Evolutionary conservation across 2,329 filamentous ascomycete genomes (phyloP).

Genomic region (Verticillium nonalfalfae): DNA sequence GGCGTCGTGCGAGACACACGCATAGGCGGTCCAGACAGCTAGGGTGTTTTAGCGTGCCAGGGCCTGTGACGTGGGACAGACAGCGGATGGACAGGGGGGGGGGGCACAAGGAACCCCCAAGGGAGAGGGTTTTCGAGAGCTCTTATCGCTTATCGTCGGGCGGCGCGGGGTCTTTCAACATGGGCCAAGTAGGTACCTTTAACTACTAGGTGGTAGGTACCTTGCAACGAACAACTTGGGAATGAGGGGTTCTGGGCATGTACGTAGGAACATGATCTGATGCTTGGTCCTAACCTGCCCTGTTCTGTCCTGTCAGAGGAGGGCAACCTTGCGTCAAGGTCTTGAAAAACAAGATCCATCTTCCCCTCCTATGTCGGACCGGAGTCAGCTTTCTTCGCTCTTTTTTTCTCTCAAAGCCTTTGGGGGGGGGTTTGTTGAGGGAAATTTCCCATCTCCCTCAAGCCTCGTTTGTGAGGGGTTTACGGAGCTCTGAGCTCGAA

Average conservation of each 20-base stretch:
- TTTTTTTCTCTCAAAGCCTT: not conserved
- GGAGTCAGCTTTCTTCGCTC: not conserved
- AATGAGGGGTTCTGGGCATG: not conserved
- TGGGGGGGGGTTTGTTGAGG: not conserved
- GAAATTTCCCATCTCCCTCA: not conserved
- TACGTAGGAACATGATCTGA: slow-evolving; percentile 1
- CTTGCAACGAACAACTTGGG: not conserved
- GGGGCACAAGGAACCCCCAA: too few relatives aligned
- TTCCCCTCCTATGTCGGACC: not conserved
- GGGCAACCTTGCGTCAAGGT: not conserved
- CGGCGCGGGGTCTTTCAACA: not conserved
- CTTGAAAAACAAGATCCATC: not conserved
- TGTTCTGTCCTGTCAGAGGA: not conserved
- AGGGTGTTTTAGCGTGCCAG: not conserved
- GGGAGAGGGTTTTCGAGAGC: not conserved
- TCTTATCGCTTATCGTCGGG: slow-evolving; percentile 3
- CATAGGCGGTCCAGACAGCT: not conserved
- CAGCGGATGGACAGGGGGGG: not conserved
- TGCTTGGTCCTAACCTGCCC: not conserved
- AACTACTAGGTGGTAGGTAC: too few relatives aligned
- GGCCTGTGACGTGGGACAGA: not conserved
- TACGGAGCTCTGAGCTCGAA: not conserved
- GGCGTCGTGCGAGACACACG: not conserved
- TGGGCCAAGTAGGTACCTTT: too few relatives aligned
- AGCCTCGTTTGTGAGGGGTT: not conserved